Percentiles rank a stretch among this genome's conserved stretches.
Evolutionary conservation across 495 filamentous ascomycete species (phyloP).

Genomic region (Acidomyces sp.): DNA sequence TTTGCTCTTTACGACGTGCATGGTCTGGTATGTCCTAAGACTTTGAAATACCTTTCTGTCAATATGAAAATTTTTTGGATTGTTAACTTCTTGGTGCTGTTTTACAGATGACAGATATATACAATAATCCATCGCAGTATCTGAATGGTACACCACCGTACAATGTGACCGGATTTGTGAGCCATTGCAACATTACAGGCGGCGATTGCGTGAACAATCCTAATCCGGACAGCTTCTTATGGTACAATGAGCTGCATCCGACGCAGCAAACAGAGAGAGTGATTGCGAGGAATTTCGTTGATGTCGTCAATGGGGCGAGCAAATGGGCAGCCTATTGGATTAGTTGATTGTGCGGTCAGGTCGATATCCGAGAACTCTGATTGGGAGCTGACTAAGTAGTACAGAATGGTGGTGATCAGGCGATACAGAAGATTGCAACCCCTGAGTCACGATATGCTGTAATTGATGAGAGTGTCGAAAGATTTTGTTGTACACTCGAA

Average conservation of each 20-base stretch:
- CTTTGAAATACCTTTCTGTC: not conserved
- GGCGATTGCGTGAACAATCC: slow-evolving; percentile 21
- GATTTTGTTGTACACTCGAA: no score
- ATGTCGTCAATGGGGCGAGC: slow-evolving; percentile 44
- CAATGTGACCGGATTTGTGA: slow-evolving; percentile 47
- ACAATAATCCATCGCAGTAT: slow-evolving; percentile 43
- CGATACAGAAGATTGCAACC: no score
- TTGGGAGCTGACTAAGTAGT: no score
- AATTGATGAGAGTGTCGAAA: no score
- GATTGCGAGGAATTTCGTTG: slow-evolving; percentile 48
- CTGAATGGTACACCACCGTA: slow-evolving; percentile 44
- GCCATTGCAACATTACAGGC: slow-evolving; percentile 38
- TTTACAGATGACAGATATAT: slow-evolving; percentile 45
- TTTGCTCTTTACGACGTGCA: slow-evolving; percentile 55
- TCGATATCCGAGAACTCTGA: no score
- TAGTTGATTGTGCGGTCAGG: slow-evolving; percentile 8
- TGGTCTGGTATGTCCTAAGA: slow-evolving; percentile 33
- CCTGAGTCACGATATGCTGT: no score
- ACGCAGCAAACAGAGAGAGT: slow-evolving; percentile 41
- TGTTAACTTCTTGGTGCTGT: not conserved
- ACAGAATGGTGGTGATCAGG: no score
- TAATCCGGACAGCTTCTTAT: slow-evolving; percentile 34
- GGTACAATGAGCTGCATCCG: slow-evolving; percentile 56
- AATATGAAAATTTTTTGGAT: not conserved
- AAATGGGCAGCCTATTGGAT: slow-evolving; percentile 45